Evolutionary conservation across 495 filamentous ascomycete species (phyloP).

Genomic region (Oidiodendron maius): DNA sequence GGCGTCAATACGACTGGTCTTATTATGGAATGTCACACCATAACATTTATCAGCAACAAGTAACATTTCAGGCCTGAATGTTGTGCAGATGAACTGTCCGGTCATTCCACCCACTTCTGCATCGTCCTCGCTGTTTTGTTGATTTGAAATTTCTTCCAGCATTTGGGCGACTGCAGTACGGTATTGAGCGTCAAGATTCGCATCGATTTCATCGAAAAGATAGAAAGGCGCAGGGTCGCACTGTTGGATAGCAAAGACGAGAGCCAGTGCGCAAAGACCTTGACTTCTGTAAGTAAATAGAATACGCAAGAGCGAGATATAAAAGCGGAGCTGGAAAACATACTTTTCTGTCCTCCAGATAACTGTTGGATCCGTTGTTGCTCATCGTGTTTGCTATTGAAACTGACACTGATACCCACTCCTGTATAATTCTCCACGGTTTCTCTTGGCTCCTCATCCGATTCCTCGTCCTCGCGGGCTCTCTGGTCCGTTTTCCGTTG

Average conservation of each 20-base stretch:
- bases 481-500: conserved; percentile 79
- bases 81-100: conserved; percentile 78
- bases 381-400: conserved; percentile 95
- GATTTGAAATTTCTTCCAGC: conserved; percentile 66
- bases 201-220: conserved; percentile 98
- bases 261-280: conserved; percentile 90
- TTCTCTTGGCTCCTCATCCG: conserved; percentile 59
- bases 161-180: conserved; percentile 88
- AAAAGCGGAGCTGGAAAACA: conserved; percentile 25
- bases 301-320: background rate
- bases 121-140: conserved; percentile 37
- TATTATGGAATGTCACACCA: conserved; percentile 88
- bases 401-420: conserved; percentile 96
- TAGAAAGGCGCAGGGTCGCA: conserved; percentile 98
- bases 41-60: conserved; percentile 96
- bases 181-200: conserved; percentile 97
- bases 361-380: conserved; percentile 97
- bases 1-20: conserved; percentile 87
- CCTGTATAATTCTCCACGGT: conserved; percentile 94
- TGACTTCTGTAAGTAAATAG: conserved; percentile 20
- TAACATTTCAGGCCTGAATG: conserved; percentile 96
- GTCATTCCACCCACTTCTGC: conserved; percentile 28
- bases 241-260: conserved; percentile 98
- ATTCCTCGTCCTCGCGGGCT: conserved; percentile 55
- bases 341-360: conserved; percentile 95